phyloP scores from a whole-genome alignment of 148 eudicot species.

The Gaultheria prostrata region DNA sequence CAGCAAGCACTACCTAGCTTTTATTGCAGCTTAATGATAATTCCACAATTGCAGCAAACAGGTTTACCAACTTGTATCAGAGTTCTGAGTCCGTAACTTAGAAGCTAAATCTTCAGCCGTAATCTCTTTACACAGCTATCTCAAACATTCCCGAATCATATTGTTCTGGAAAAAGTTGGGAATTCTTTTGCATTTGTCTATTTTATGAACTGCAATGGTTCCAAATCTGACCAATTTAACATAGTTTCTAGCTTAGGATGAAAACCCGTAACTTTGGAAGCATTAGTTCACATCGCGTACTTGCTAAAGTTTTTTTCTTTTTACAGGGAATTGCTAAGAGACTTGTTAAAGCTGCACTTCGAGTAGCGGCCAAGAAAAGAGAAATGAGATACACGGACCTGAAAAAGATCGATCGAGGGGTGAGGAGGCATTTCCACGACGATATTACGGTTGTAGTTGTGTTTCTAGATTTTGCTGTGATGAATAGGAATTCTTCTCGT shows the following conservation, averaged over 20 bases:
- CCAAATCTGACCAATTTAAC: not conserved
- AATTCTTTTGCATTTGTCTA: not conserved
- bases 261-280: not conserved
- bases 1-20: not conserved
- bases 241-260: not conserved
- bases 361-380: conserved; percentile 58
- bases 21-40: not conserved
- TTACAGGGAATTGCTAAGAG: conserved; percentile 61
- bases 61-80: not conserved
- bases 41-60: not conserved
- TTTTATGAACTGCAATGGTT: not conserved
- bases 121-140: not conserved
- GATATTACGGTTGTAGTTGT: conserved; percentile 66
- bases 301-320: not conserved
- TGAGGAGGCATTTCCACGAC: conserved; percentile 73
- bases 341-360: conserved; percentile 55
- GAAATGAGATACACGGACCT: conserved; percentile 67
- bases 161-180: not conserved
- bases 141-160: not conserved
- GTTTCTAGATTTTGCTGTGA: conserved; percentile 38
- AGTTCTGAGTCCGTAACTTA: not conserved
- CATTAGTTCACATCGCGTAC: not conserved
- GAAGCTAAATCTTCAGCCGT: not conserved
- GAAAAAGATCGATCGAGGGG: conserved; percentile 60
- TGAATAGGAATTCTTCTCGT: conserved; percentile 18